phyloP scores from a whole-genome alignment of 345 rosid genomes.

The Corymbia maculata region DNA sequence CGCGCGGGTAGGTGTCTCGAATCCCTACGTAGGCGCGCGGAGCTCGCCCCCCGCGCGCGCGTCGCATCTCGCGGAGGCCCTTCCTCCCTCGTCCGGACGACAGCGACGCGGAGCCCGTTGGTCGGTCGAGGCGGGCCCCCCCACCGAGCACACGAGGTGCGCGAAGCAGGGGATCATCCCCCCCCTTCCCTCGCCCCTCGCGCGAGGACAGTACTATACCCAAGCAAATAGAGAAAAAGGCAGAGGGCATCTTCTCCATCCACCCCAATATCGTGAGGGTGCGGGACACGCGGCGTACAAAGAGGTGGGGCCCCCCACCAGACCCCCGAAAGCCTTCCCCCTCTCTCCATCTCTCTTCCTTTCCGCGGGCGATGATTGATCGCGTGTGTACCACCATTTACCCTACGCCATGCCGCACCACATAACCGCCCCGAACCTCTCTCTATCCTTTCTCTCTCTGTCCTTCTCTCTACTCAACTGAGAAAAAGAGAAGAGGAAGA shows the following conservation, averaged over 20 bases:
- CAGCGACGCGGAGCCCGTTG: neutral
- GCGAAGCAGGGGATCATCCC: neutral
- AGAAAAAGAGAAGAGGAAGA: neutral
- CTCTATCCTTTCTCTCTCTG: neutral
- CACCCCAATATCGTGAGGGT: neutral
- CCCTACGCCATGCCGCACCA: constrained; percentile 17
- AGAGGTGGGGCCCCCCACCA: constrained; percentile 4
- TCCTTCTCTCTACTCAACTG: neutral
- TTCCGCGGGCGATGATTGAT: neutral
- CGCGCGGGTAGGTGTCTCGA: too few relatives aligned
- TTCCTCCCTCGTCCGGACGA: neutral
- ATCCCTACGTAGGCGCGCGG: too few relatives aligned
- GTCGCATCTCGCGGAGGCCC: neutral
- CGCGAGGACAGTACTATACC: neutral
- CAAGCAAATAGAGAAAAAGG: too few relatives aligned
- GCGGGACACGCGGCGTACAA: constrained; percentile 19
- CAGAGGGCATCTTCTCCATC: neutral
- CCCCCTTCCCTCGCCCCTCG: neutral
- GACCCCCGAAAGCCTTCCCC: neutral
- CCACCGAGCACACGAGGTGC: neutral
- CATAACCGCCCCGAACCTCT: neutral
- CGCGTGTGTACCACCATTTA: neutral
- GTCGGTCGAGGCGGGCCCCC: neutral
- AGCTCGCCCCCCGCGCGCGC: too few relatives aligned
- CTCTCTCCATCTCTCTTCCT: neutral